Base-by-base conservation (phyloP, 148 eudicot genomes). In the Selenicereus undatus region DNA sequence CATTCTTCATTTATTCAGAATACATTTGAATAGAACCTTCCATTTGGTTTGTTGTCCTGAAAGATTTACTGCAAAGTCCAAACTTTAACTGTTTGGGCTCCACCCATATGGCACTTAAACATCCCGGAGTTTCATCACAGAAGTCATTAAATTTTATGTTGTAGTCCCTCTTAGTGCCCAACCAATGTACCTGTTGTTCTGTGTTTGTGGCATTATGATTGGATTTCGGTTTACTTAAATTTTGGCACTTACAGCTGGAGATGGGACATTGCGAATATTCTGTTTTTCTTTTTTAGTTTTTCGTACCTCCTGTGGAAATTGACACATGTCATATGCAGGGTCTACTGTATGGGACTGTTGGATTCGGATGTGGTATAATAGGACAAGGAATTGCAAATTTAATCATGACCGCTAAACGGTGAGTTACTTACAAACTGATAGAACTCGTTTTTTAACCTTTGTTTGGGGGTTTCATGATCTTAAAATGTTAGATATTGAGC, bases 301-400 rank as follows among this genome's bases (percentile, higher is more conserved):
- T 24, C 32, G 2, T 42, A 35, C n/a, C 8, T 17, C 27, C 3
- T 6, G 16, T 8, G 6, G 48, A 72, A 50, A 30, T 83, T 64
- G 9, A 39, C 64, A 39, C 64, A 35, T 69, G 81, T 32, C 20
- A 52, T 35, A 68, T 87, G 66, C 90, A 90, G 91, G 93, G 93
- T 50, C 78, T 90, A 73, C 82, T 90, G 66, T 90, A 90, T 83
- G 91, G 86, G 72, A 80, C 88, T n/a, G 93, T 90, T 74, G 91
- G 93, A 79, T 90, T 90, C 78, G 93, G 83, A 71, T 90, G 93
- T 79, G 90, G 93, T 73, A 82, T 89, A 66, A 52, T 89, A 69
- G 91, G 93, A 64, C 91, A 89, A 85, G 93, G 93, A 77, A 89
- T 90, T 27, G 93, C 93, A 32, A 90, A 90, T 90, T 45, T 89